Evolutionary conservation across 1,139 yeast species (phyloP).

Genomic region (Meyerozyma carpophila): DNA sequence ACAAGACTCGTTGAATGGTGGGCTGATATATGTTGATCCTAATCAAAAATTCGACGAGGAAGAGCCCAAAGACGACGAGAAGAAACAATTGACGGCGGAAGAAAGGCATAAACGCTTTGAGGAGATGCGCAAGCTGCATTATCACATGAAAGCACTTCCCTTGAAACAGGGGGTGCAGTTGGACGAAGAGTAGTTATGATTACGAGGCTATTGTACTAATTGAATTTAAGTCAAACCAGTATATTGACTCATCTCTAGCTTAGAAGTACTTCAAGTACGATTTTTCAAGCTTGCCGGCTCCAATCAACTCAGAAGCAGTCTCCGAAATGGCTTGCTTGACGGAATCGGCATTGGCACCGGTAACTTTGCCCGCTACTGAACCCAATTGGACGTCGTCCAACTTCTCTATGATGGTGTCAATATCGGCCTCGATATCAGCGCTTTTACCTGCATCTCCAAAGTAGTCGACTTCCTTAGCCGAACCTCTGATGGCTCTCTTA

Average conservation of each 20-base stretch:
- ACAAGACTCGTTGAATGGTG: conserved; percentile 32
- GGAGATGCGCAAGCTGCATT: conserved; percentile 71
- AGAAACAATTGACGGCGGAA: conserved; percentile 44
- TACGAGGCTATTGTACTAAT: neutral
- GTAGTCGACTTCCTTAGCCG: conserved; percentile 81
- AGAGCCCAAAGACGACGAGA: conserved; percentile 28
- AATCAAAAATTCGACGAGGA: conserved; percentile 15
- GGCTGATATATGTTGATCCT: conserved; percentile 25
- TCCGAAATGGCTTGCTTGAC: conserved; percentile 49
- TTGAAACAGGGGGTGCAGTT: conserved; percentile 24
- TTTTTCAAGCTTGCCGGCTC: conserved; percentile 27
- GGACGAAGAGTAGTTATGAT: conserved; percentile 1
- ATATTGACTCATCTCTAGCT: neutral
- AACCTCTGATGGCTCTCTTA: conserved; percentile 83
- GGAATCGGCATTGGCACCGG: conserved; percentile 45
- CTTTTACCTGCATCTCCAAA: conserved; percentile 73
- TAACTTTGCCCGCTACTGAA: conserved; percentile 59
- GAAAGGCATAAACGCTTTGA: conserved; percentile 67
- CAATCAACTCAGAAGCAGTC: conserved; percentile 38
- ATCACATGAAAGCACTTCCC: conserved; percentile 61
- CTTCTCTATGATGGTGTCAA: conserved; percentile 71
- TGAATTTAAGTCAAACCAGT: neutral
- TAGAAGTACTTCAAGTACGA: conserved; percentile 32
- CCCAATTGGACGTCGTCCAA: conserved; percentile 74
- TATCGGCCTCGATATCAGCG: conserved; percentile 68